Conservation (phyloP, 495 filamentous ascomycete genomes). For the Polyplosphaeria fusca region DNA sequence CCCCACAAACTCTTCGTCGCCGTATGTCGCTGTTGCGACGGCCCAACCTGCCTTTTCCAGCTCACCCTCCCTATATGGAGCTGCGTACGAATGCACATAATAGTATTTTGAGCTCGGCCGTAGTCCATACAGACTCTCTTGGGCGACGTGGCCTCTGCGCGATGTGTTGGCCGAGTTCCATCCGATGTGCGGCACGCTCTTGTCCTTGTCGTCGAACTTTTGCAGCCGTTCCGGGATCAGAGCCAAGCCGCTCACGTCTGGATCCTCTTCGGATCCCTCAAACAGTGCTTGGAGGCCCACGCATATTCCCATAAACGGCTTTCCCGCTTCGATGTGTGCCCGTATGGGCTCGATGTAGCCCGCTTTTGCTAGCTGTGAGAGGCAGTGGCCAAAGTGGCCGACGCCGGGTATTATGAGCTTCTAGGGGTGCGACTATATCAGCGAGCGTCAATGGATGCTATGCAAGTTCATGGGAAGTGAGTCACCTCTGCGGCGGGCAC, state of each 20-base stretch:
- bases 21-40: conserved; percentile 83
- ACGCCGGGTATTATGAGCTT: conserved; percentile 93
- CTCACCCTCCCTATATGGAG: conserved; percentile 65
- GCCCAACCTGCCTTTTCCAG: conserved; percentile 79
- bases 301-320: conserved; percentile 97
- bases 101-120: conserved; percentile 87
- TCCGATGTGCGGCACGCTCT: conserved; percentile 95
- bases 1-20: conserved; percentile 85
- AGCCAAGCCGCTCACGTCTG: conserved; percentile 65
- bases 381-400: conserved; percentile 95
- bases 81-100: conserved; percentile 94
- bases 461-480: not conserved
- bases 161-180: conserved; percentile 83
- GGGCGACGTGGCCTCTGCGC: conserved; percentile 44
- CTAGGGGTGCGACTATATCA: conserved; percentile 42
- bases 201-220: conserved; percentile 71
- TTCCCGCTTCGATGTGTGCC: conserved; percentile 76
- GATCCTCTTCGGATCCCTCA: conserved; percentile 73
- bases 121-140: conserved; percentile 68
- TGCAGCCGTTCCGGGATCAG: conserved; percentile 67
- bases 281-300: conserved; percentile 92
- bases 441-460: conserved; percentile 22
- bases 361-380: conserved; percentile 72
- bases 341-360: conserved; percentile 78
- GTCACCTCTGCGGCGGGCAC: conserved; percentile 76